Percentiles rank a stretch among this genome's conserved stretches.
phyloP scores from a whole-genome alignment of 2,329 filamentous ascomycete species.

The Colletotrichum somersetense region DNA sequence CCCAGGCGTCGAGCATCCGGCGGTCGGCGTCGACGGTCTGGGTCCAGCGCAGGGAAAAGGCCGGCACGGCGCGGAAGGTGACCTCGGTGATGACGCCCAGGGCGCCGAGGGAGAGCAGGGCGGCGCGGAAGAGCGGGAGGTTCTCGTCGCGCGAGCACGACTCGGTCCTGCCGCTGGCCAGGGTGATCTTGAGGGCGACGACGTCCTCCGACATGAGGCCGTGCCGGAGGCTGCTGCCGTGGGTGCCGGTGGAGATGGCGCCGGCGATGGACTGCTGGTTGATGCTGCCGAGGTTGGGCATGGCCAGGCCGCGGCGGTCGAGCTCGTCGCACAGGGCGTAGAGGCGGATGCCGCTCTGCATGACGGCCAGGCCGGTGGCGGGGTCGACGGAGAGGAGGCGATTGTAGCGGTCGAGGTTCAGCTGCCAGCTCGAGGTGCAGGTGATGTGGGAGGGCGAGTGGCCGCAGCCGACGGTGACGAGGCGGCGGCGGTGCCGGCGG shows the following conservation, averaged over 20 bases:
- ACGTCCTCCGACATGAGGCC: conserved; percentile 87
- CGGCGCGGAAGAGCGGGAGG: conserved; percentile 86
- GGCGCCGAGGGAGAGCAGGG: conserved; percentile 87
- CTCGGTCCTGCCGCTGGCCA: conserved; percentile 82
- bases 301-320: conserved; percentile 80
- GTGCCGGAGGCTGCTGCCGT: conserved; percentile 87
- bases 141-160: conserved; percentile 78
- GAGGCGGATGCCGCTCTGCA: conserved; percentile 91
- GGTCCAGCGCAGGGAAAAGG: conserved; percentile 87
- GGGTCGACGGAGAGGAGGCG: conserved; percentile 78
- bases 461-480: conserved; percentile 89
- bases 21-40: conserved; percentile 81
- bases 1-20: conserved; percentile 79
- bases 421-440: conserved; percentile 92
- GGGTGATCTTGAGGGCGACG: conserved; percentile 79
- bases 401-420: conserved; percentile 90
- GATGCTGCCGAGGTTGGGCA: conserved; percentile 95
- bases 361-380: conserved; percentile 75
- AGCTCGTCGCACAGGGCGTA: conserved; percentile 79
- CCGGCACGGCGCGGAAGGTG: conserved; percentile 83
- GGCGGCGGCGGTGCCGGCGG: conserved; percentile 80
- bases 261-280: conserved; percentile 94
- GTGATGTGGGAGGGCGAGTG: conserved; percentile 95
- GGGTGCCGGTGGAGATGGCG: conserved; percentile 92
- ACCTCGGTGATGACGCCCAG: conserved; percentile 93